phyloP scores from a whole-genome alignment of 2,329 filamentous ascomycete genomes.

The Cyanodermella asteris region DNA sequence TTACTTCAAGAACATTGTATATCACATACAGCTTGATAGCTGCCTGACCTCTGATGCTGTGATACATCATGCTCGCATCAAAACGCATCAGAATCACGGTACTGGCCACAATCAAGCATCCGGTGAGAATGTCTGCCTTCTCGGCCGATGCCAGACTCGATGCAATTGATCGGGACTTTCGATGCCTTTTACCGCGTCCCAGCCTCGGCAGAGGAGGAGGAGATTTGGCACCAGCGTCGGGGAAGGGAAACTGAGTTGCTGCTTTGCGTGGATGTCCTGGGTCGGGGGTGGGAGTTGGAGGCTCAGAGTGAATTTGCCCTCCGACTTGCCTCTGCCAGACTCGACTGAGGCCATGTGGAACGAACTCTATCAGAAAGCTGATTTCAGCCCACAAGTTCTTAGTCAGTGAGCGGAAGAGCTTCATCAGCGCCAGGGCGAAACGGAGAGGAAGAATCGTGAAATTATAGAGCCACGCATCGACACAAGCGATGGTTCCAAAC shows the following conservation, averaged over 20 bases:
- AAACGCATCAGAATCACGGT: slow-evolving; percentile 71
- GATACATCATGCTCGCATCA: slow-evolving; percentile 94
- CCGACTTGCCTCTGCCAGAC: too few species aligned
- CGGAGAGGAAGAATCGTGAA: slow-evolving; percentile 86
- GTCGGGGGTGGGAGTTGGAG: too few species aligned
- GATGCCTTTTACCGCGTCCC: slow-evolving; percentile 36
- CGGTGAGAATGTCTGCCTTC: slow-evolving; percentile 88
- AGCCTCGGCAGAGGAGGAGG: too few species aligned
- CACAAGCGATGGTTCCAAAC: slow-evolving; percentile 75
- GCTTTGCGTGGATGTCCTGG: slow-evolving; percentile 4
- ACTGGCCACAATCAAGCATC: slow-evolving; percentile 66
- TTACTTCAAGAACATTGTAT: slow-evolving; percentile 80
- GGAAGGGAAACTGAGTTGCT: too few species aligned
- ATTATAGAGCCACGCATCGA: slow-evolving; percentile 91
- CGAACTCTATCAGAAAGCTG: slow-evolving; percentile 49
- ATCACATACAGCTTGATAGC: slow-evolving; percentile 98
- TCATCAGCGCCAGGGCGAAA: slow-evolving; percentile 58
- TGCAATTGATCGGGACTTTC: slow-evolving; percentile 61
- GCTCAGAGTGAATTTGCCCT: too few species aligned
- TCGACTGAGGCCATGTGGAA: slow-evolving; percentile 58
- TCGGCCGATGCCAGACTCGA: slow-evolving; percentile 71
- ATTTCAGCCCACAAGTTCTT: slow-evolving; percentile 50
- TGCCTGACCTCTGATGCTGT: slow-evolving; percentile 86
- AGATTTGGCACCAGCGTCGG: too few species aligned
- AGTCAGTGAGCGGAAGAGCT: slow-evolving; percentile 59